Conservation (phyloP, 2,329 filamentous ascomycete genomes). For the Neopestalotiopsis sp. region DNA sequence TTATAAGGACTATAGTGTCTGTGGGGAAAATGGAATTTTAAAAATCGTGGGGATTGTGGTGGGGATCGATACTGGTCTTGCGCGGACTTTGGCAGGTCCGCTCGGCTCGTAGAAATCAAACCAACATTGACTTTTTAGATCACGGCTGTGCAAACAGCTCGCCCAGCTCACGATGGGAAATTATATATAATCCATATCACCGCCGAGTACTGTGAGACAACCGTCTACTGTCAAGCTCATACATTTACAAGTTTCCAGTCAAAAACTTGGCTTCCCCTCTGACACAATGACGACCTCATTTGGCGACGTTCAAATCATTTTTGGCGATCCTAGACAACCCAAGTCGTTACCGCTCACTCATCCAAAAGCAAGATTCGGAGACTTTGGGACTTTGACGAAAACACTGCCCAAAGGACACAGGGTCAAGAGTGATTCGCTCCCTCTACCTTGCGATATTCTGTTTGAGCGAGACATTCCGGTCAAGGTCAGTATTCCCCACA, state of each 20-base stretch:
- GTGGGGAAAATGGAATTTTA: too few species aligned
- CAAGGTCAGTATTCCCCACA: background rate
- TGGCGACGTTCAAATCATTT: background rate
- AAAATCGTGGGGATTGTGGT: background rate
- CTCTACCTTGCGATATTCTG: background rate
- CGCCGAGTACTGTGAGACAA: too few species aligned
- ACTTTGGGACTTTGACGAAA: background rate
- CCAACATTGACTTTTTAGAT: background rate
- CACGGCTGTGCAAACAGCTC: background rate
- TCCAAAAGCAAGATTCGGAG: background rate
- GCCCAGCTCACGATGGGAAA: background rate
- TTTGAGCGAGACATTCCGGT: slow-evolving; percentile 2
- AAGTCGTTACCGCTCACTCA: background rate
- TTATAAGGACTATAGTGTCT: too few species aligned
- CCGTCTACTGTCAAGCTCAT: too few species aligned
- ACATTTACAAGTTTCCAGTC: too few species aligned
- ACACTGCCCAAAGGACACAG: background rate
- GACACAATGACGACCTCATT: background rate
- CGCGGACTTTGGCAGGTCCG: background rate
- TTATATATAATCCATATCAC: background rate
- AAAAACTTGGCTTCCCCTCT: background rate
- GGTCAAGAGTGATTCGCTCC: slow-evolving; percentile 1
- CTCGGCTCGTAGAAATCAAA: background rate
- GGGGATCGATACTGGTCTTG: background rate
- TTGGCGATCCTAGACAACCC: background rate